phyloP scores from a whole-genome alignment of 2,329 filamentous ascomycete genomes.

The Apiospora pterosperma region DNA sequence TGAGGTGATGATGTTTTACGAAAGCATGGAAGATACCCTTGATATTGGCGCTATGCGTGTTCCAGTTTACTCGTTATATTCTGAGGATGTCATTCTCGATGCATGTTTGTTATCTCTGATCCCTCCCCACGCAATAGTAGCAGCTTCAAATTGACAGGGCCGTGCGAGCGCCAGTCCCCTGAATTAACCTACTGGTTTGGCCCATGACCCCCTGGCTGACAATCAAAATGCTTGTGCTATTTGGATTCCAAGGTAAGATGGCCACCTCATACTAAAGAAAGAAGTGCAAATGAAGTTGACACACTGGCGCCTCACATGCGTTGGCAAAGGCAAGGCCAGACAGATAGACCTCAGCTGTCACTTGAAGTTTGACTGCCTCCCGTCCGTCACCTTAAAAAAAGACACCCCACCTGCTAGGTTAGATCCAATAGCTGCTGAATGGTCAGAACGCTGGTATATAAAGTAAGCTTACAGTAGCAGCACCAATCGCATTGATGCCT shows the following conservation, averaged over 20 bases:
- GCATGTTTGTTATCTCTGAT: too few relatives aligned
- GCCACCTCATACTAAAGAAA: too few relatives aligned
- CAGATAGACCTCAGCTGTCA: not conserved
- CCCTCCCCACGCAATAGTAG: too few relatives aligned
- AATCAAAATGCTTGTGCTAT: too few relatives aligned
- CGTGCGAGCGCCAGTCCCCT: too few relatives aligned
- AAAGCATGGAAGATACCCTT: not conserved
- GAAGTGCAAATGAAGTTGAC: not conserved
- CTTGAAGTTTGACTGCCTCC: not conserved
- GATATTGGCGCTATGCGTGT: not conserved
- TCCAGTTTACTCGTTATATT: not conserved
- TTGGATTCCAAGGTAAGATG: too few relatives aligned
- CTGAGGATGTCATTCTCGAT: too few relatives aligned
- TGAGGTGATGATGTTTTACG: not conserved
- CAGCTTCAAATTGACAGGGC: too few relatives aligned
- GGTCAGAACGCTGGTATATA: too few relatives aligned
- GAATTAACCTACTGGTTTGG: too few relatives aligned
- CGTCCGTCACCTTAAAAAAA: not conserved
- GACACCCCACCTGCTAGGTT: not conserved
- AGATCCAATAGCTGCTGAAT: too few relatives aligned
- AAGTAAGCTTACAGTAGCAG: not conserved
- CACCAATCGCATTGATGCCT: not conserved
- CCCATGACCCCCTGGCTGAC: too few relatives aligned
- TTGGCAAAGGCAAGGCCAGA: not conserved
- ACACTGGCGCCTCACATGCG: not conserved